Evolutionary conservation across 768 basidiomycete species (phyloP).

Genomic region (Gyrodon lividus): DNA sequence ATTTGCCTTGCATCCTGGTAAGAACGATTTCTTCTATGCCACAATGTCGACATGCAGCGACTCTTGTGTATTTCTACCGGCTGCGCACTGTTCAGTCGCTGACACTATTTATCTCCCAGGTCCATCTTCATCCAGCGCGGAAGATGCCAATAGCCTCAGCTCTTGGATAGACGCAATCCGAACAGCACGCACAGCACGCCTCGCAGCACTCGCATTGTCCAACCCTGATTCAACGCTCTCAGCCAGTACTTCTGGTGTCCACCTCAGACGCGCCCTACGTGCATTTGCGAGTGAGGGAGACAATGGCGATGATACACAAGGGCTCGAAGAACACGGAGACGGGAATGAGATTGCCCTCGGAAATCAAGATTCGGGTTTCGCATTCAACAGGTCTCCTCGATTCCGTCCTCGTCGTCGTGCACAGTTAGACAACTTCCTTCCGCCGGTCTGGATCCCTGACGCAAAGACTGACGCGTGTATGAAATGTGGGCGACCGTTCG

Average conservation of each 20-base stretch:
- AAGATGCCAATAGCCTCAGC: conserved; percentile 31
- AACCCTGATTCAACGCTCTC: conserved; percentile 82
- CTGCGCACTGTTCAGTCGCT: not conserved
- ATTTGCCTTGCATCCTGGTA: conserved; percentile 73
- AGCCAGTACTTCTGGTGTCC: conserved; percentile 71
- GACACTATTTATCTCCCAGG: not conserved
- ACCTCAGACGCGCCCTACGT: conserved; percentile 70
- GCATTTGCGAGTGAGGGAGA: conserved; percentile 57
- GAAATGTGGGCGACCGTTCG: conserved; percentile 76
- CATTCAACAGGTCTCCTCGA: not conserved
- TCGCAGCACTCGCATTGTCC: conserved; percentile 67
- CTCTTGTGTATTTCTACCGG: no score
- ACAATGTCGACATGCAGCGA: not conserved
- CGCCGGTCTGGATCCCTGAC: conserved; percentile 92
- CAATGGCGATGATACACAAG: conserved; percentile 36
- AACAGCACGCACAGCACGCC: conserved; percentile 64
- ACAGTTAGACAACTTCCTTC: conserved; percentile 60
- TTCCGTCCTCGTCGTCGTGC: conserved; percentile 27
- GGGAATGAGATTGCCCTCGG: conserved; percentile 36
- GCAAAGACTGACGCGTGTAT: conserved; percentile 80
- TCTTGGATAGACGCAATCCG: conserved; percentile 71
- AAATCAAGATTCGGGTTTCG: not conserved
- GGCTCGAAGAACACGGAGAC: conserved; percentile 40
- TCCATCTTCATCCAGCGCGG: not conserved
- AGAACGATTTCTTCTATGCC: conserved; percentile 12